These are phyloP conservation scores for Linnemannia exigua DNA, from an alignment of 192 early-diverging fungal species.

Conservation along the genomic window DNA sequence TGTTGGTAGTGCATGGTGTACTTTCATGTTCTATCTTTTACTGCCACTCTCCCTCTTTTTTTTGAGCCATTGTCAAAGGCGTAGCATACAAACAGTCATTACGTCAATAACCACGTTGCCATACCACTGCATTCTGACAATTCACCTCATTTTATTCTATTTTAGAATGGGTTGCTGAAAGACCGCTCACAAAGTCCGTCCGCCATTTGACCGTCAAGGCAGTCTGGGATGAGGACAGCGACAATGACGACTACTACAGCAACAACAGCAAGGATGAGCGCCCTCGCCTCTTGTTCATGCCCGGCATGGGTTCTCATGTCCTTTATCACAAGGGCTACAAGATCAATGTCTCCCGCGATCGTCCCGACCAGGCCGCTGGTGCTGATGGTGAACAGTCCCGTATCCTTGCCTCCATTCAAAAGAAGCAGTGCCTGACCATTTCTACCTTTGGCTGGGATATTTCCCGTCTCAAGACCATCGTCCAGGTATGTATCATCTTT, in stretches of 20 bases:
- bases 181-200: conserved; percentile 51
- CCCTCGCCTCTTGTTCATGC: conserved; percentile 45
- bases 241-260: conserved; percentile 25
- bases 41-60: not conserved
- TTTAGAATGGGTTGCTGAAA: conserved; percentile 55
- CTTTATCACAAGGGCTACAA: conserved; percentile 56
- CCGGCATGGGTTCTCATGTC: conserved; percentile 47
- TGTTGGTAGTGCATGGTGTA: too few species aligned
- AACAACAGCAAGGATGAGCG: conserved; percentile 38
- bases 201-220: conserved; percentile 57
- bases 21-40: not conserved
- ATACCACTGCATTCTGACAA: not conserved
- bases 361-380: conserved; percentile 38
- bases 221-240: conserved; percentile 31
- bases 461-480: conserved; percentile 36
- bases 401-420: conserved; percentile 50
- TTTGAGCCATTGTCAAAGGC: not conserved
- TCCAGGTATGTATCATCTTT: conserved; percentile 21
- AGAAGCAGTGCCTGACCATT: conserved; percentile 50
- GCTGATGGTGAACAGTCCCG: conserved; percentile 46
- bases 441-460: conserved; percentile 53
- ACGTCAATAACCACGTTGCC: not conserved
- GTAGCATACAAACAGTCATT: not conserved
- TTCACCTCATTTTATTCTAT: not conserved
- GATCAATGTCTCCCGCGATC: conserved; percentile 49